phyloP scores from a whole-genome alignment of 176 grass and related monocot genomes.

The Poa pratensis region DNA sequence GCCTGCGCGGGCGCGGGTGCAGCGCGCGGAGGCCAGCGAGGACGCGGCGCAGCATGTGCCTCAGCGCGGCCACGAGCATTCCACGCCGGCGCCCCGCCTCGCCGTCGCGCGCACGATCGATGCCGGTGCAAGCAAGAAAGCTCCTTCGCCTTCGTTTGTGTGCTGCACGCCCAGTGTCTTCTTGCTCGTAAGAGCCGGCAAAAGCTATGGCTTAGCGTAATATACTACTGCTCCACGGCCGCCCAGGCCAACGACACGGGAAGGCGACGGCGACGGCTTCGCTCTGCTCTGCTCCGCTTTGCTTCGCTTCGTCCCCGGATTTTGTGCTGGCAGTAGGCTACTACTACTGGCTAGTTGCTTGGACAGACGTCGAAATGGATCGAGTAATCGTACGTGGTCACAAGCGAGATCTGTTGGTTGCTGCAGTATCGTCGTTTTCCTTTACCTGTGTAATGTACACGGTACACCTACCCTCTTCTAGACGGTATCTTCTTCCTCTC shows the following conservation, averaged over 20 bases:
- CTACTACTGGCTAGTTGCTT: background rate
- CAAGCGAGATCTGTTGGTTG: conserved; percentile 20
- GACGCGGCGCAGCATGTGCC: conserved; percentile 50
- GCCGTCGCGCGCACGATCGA: background rate
- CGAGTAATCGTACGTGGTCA: conserved; percentile 1
- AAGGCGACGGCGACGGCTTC: conserved; percentile 37
- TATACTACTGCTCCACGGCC: conserved; percentile 19
- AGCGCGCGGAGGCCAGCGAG: conserved; percentile 44
- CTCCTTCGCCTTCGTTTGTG: background rate
- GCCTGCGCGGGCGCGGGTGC: conserved; percentile 55
- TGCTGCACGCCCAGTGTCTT: background rate
- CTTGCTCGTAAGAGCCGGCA: background rate
- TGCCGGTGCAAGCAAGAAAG: background rate
- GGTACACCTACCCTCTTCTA: background rate
- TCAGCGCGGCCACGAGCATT: conserved; percentile 27
- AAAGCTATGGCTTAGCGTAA: conserved; percentile 4
- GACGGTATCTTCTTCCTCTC: background rate
- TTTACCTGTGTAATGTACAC: background rate
- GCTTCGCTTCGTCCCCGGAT: conserved; percentile 25
- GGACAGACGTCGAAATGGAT: background rate
- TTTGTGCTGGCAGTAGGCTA: background rate
- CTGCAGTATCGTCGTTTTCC: background rate
- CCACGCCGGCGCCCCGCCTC: background rate
- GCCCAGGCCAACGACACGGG: background rate
- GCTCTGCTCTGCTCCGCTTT: background rate